Conservation (phyloP, 257 asterid species). For the Ophiorrhiza pumila region DNA sequence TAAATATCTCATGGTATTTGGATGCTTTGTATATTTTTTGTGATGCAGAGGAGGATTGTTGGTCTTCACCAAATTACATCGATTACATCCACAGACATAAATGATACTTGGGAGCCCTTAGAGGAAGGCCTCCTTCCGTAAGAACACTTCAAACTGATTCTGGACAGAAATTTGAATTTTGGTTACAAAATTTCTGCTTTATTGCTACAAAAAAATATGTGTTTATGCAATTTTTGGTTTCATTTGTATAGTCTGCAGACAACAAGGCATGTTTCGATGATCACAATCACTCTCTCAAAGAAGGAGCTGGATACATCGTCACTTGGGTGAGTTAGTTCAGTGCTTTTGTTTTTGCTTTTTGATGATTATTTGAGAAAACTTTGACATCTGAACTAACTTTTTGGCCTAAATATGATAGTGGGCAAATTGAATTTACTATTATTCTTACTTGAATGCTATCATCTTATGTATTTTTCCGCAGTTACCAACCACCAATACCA, state of each 20-base stretch:
- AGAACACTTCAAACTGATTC: conserved; percentile 25
- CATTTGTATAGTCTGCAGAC: conserved; percentile 65
- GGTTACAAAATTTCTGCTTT: neutral
- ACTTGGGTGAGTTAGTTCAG: conserved; percentile 60
- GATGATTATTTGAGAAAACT: neutral
- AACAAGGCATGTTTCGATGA: conserved; percentile 90
- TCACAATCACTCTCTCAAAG: conserved; percentile 74
- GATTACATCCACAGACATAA: conserved; percentile 83
- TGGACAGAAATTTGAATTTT: neutral
- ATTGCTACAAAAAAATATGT: neutral
- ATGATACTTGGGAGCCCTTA: conserved; percentile 96
- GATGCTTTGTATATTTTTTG: neutral
- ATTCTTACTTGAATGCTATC: neutral
- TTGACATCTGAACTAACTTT: neutral
- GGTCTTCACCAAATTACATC: conserved; percentile 90
- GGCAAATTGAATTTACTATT: neutral
- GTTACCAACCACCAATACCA: conserved; percentile 90
- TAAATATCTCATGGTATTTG: conserved; percentile 22
- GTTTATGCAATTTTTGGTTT: conserved; percentile 12
- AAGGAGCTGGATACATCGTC: conserved; percentile 59
- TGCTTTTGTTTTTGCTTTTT: conserved; percentile 3
- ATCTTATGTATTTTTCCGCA: conserved; percentile 24
- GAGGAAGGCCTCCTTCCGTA: conserved; percentile 98
- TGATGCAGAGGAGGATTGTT: conserved; percentile 79
- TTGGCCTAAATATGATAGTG: neutral